Evolutionary conservation across 768 basidiomycete genomes (phyloP).

Genomic region (Leccinum rimulosum): DNA sequence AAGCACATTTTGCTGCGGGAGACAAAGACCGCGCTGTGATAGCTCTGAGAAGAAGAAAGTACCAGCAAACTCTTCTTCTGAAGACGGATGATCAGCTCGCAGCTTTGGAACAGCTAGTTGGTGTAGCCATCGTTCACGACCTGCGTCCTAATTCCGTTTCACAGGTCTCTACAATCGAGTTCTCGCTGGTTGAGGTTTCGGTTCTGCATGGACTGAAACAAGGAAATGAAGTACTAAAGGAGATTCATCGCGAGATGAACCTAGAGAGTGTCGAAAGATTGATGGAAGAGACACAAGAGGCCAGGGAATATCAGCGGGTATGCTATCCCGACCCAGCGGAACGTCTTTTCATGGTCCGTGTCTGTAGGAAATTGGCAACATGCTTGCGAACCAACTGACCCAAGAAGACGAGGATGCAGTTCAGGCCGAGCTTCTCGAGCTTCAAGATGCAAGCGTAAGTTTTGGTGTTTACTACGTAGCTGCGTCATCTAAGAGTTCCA

Average conservation of each 20-base stretch:
- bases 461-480: background rate
- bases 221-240: conserved; percentile 89
- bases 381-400: conserved; percentile 78
- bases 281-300: conserved; percentile 90
- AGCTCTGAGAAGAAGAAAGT: conserved; percentile 88
- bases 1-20: conserved; percentile 72
- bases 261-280: conserved; percentile 91
- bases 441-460: conserved; percentile 66
- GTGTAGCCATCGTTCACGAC: conserved; percentile 23
- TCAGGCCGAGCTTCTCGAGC: conserved; percentile 69
- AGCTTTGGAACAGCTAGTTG: conserved; percentile 83
- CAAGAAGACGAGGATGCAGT: conserved; percentile 94
- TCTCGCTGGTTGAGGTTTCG: conserved; percentile 90
- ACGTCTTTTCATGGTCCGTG: background rate
- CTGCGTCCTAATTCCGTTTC: background rate
- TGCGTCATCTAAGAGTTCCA: conserved; percentile 16
- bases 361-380: conserved; percentile 83
- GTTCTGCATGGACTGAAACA: conserved; percentile 91
- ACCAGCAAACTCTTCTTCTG: conserved; percentile 81
- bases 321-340: conserved; percentile 19
- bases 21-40: conserved; percentile 85
- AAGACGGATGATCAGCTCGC: conserved; percentile 92
- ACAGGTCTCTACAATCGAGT: conserved; percentile 95
- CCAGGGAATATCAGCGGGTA: conserved; percentile 87
- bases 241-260: conserved; percentile 93